Evolutionary conservation across 805 yeast species (phyloP).

Genomic region (Priceomyces melissophilus): DNA sequence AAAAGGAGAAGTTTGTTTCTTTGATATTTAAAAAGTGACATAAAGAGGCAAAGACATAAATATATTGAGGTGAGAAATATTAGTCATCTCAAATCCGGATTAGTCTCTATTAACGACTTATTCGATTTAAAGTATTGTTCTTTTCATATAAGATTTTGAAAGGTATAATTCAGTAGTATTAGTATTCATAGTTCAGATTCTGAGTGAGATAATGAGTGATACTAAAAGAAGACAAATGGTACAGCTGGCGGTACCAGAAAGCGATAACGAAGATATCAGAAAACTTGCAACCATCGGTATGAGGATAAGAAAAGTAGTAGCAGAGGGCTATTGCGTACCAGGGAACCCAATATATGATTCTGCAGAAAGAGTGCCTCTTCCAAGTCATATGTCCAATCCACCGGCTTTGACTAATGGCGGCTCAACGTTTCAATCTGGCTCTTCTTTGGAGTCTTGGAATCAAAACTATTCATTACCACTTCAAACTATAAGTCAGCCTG

Average conservation of each 20-base stretch:
- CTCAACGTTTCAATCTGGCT: conserved; percentile 42
- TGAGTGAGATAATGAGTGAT: too few species aligned
- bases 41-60: too few species aligned
- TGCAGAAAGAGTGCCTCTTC: conserved; percentile 36
- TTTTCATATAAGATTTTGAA: too few species aligned
- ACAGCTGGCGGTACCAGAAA: conserved; percentile 23
- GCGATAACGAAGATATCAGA: conserved; percentile 26
- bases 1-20: too few species aligned
- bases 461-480: conserved; percentile 4
- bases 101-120: too few species aligned
- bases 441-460: conserved; percentile 45
- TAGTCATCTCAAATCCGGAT: too few species aligned
- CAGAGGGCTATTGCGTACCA: conserved; percentile 51
- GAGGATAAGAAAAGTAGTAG: conserved; percentile 66
- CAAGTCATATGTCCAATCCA: conserved; percentile 38
- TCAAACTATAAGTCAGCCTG: conserved; percentile 1
- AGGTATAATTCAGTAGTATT: too few species aligned
- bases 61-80: too few species aligned
- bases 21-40: too few species aligned
- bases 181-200: too few species aligned
- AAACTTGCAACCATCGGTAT: conserved; percentile 59
- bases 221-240: conserved; percentile 26
- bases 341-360: conserved; percentile 10
- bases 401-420: conserved; percentile 42
- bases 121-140: too few species aligned